Percentiles rank a stretch among this genome's conserved stretches.
phyloP scores from a whole-genome alignment of 345 rosid genomes.

The Corymbia maculata region DNA sequence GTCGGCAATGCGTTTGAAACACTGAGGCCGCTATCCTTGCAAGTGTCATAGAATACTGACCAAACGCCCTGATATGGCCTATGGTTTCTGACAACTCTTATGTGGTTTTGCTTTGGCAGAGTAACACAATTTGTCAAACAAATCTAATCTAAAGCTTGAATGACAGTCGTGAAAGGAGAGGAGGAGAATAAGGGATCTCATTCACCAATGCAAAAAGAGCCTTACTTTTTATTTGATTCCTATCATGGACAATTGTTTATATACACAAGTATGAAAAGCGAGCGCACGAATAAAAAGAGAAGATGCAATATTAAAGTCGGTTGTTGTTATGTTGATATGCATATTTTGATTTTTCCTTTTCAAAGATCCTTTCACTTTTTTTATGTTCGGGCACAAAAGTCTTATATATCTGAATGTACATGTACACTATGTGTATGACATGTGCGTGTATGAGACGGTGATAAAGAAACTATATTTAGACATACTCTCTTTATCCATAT shows the following conservation, averaged over 20 bases:
- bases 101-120: neutral
- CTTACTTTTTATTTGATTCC: neutral
- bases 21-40: rapidly evolving
- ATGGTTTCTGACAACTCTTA: neutral
- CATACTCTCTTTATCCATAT: neutral
- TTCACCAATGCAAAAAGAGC: neutral
- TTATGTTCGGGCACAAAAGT: neutral
- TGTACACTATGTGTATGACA: neutral
- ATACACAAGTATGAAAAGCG: neutral
- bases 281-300: neutral
- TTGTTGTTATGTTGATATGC: neutral
- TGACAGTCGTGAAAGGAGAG: neutral
- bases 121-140: neutral
- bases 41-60: neutral
- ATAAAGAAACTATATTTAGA: neutral
- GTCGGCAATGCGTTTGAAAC: neutral
- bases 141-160: neutral
- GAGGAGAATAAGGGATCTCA: neutral
- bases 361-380: neutral
- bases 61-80: rapidly evolving
- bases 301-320: neutral
- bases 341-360: neutral
- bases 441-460: neutral
- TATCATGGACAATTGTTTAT: neutral
- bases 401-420: neutral